A percentile compares a stretch with the other conserved stretches of the same genome.
Evolutionary conservation across 1,139 yeast species (phyloP).

Genomic region (Taphrina flavorubra): DNA sequence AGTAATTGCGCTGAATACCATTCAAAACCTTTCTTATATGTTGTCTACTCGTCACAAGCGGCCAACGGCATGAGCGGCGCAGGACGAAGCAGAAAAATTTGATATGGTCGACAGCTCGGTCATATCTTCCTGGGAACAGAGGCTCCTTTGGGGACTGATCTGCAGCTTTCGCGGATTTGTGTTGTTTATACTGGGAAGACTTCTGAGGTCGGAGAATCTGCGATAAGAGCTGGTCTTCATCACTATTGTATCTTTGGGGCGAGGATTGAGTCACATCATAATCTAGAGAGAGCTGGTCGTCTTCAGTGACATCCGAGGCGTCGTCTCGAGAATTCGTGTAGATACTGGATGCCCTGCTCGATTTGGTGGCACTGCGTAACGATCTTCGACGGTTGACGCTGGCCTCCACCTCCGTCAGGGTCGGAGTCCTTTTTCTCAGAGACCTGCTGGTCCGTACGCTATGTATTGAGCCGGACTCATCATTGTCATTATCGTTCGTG

Average conservation of each 20-base stretch:
- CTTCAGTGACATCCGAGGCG: neutral
- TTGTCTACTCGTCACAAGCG: neutral
- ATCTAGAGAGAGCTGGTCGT: conserved; percentile 13
- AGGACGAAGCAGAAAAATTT: neutral
- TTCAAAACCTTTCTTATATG: neutral
- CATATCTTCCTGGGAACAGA: too few relatives aligned
- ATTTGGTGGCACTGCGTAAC: conserved; percentile 24
- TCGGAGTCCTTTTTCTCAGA: conserved; percentile 2
- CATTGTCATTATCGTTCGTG: neutral
- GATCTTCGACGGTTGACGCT: conserved; percentile 31
- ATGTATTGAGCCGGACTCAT: too few relatives aligned
- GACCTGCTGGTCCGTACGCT: neutral
- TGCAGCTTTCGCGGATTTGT: too few relatives aligned
- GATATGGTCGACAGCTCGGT: neutral
- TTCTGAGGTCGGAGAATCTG: conserved; percentile 10
- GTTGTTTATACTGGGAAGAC: neutral
- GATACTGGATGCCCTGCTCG: conserved; percentile 10
- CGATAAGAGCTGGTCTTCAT: neutral
- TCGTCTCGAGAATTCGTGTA: neutral
- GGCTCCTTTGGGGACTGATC: too few relatives aligned
- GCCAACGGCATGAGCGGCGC: conserved; percentile 8
- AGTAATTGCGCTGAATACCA: neutral
- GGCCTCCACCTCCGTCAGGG: conserved; percentile 30
- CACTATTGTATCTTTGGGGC: neutral
- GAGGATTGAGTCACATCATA: conserved; percentile 37